Evolutionary conservation across 148 eudicot genomes (phyloP).

Genomic region (Diospyros lotus): DNA sequence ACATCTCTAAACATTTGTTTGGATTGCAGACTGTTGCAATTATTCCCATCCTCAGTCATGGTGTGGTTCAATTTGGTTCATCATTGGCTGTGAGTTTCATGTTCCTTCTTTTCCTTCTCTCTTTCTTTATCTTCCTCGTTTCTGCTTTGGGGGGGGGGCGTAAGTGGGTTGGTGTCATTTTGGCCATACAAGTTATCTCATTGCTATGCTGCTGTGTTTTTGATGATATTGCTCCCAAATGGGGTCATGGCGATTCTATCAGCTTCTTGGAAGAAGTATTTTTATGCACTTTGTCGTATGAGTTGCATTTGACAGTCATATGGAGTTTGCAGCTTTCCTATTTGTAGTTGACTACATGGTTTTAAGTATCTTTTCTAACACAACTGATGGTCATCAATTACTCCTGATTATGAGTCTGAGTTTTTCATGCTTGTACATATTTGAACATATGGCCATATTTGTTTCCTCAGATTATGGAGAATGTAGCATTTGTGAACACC

Average conservation of each 20-base stretch:
- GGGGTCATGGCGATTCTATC: no score
- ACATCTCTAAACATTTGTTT: constrained; percentile 9
- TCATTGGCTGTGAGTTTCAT: constrained; percentile 35
- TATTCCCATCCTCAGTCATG: constrained; percentile 78
- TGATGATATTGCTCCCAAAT: no score
- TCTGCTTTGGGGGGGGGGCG: no score
- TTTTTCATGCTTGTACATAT: constrained; percentile 1
- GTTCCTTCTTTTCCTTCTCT: no score
- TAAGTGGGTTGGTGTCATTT: no score
- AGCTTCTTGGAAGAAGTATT: no score
- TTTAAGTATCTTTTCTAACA: not conserved
- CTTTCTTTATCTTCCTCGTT: no score
- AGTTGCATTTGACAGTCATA: not conserved
- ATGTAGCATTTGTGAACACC: constrained; percentile 62
- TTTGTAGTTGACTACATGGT: not conserved
- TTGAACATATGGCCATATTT: constrained; percentile 5
- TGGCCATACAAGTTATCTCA: no score
- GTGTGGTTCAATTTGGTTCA: constrained; percentile 95
- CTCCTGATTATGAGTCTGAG: not conserved
- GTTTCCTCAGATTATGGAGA: constrained; percentile 69
- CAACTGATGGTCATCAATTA: not conserved
- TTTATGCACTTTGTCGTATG: no score
- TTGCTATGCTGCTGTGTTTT: no score
- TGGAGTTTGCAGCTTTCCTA: not conserved
- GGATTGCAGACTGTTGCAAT: constrained; percentile 78